These are phyloP conservation scores for Paramecium caudatum DNA, from an alignment of 73 alveolate genomes.

Conservation along the genomic window DNA sequence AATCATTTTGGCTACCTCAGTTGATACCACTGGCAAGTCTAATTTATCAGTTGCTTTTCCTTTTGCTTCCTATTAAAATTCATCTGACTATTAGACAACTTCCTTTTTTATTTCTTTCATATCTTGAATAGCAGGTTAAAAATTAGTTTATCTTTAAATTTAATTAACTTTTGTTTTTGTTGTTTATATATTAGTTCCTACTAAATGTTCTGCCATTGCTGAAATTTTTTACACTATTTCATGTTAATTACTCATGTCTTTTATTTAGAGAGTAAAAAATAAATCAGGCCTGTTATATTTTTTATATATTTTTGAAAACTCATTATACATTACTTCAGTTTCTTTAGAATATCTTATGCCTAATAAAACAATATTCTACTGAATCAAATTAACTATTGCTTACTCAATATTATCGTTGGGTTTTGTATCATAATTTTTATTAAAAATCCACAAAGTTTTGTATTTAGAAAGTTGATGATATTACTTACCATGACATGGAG, in stretches of 20 bases:
- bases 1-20: constrained; percentile 77
- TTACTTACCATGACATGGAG: constrained; percentile 54
- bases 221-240: neutral
- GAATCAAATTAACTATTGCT: neutral
- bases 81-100: too few relatives aligned
- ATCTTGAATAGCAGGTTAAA: constrained; percentile 30
- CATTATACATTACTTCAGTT: neutral
- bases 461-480: neutral
- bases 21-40: constrained; percentile 81
- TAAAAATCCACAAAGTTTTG: neutral
- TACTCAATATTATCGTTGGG: neutral
- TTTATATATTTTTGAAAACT: neutral
- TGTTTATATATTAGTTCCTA: constrained; percentile 68
- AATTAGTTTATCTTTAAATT: constrained; percentile 76
- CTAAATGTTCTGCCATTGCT: neutral
- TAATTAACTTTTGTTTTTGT: constrained; percentile 75
- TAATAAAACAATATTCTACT: neutral
- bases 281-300: neutral
- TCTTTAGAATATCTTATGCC: neutral
- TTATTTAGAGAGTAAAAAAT: neutral
- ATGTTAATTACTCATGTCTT: neutral
- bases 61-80: too few relatives aligned
- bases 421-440: neutral
- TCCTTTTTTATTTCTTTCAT: neutral
- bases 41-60: too few relatives aligned